Conservation (phyloP, 2,329 filamentous ascomycete genomes). For the Colletotrichum truncatum region DNA sequence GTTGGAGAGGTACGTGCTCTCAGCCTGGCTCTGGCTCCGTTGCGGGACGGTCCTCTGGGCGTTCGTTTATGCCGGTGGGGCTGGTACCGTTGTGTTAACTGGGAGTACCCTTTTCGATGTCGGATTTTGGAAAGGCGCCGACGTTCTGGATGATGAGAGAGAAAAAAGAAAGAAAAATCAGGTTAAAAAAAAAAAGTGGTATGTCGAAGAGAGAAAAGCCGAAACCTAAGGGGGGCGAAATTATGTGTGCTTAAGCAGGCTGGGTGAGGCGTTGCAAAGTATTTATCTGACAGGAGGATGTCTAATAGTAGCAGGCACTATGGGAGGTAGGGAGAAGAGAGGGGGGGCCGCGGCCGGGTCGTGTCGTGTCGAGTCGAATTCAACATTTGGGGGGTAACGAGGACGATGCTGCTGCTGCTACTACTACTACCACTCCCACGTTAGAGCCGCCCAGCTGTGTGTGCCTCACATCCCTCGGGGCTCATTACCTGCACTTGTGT, state of each 20-base stretch:
- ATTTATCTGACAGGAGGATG: slow-evolving; percentile 19
- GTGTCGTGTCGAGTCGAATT: neutral
- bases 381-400: slow-evolving; percentile 3
- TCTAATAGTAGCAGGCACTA: too few species aligned
- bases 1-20: slow-evolving; percentile 26
- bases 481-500: neutral
- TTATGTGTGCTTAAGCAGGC: slow-evolving; percentile 17
- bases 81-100: neutral
- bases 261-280: slow-evolving; percentile 24
- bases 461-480: slow-evolving; percentile 9
- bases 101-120: neutral
- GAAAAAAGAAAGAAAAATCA: neutral
- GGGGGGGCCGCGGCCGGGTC: neutral
- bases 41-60: slow-evolving; percentile 18
- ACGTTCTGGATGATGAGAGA: neutral
- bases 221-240: neutral
- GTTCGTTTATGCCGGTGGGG: slow-evolving; percentile 18
- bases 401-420: neutral
- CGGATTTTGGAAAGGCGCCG: neutral
- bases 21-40: slow-evolving; percentile 20
- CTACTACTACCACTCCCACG: slow-evolving; percentile 1
- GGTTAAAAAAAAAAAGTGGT: neutral
- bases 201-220: neutral
- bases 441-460: slow-evolving; percentile 3
- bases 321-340: neutral